Evolutionary conservation across 73 alveolate species (phyloP).

Genomic region (Paramecium tetraurelia): DNA sequence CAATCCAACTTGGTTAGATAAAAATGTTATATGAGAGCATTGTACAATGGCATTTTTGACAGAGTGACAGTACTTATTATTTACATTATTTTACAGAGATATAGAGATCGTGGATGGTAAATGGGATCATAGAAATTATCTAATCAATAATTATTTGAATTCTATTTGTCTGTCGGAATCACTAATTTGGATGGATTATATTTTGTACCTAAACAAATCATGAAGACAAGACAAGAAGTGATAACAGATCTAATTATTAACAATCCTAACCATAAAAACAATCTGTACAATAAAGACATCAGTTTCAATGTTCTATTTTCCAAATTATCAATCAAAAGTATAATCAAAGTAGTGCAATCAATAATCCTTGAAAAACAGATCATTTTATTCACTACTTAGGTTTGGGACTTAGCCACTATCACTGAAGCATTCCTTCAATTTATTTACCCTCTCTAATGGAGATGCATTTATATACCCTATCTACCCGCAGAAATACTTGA

Average conservation of each 20-base stretch:
- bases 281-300: conserved; percentile 11
- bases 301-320: conserved; percentile 28
- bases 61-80: background rate
- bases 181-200: background rate
- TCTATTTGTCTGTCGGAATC: background rate
- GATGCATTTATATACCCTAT: conserved; percentile 36
- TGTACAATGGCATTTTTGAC: background rate
- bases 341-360: conserved; percentile 8
- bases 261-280: background rate
- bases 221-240: background rate
- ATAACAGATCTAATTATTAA: background rate
- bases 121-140: background rate
- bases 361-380: conserved; percentile 47
- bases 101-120: conserved; percentile 36
- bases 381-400: conserved; percentile 37
- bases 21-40: conserved; percentile 20
- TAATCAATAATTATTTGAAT: conserved; percentile 8
- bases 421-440: conserved; percentile 47
- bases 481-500: conserved; percentile 41
- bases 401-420: conserved; percentile 27
- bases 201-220: background rate
- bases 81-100: background rate
- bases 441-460: conserved; percentile 54
- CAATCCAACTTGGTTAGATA: background rate
- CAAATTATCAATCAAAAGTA: conserved; percentile 29